Conservation (phyloP, 176 grass and related monocot species). For the Cenchrus fungigraminus region DNA sequence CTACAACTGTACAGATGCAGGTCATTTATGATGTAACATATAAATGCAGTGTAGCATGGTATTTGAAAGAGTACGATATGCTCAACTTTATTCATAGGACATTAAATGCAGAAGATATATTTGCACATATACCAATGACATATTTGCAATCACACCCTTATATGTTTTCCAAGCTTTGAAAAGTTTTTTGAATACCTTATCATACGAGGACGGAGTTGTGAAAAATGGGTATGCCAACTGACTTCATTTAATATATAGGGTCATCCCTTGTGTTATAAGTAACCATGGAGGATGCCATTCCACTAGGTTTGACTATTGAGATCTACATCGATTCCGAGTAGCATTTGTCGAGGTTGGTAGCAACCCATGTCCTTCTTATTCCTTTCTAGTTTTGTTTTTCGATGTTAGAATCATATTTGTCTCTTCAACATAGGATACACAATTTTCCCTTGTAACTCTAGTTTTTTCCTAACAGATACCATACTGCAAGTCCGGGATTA, state of each 20-base stretch:
- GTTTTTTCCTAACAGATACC: background rate
- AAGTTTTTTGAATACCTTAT: background rate
- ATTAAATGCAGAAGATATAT: constrained; percentile 40
- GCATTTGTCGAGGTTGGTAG: constrained; percentile 1
- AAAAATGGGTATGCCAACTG: background rate
- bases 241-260: constrained; percentile 19
- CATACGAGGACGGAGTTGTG: background rate
- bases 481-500: background rate
- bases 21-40: constrained; percentile 12
- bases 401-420: background rate
- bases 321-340: background rate
- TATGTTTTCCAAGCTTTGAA: background rate
- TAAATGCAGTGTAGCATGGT: constrained; percentile 22
- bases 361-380: background rate
- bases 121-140: background rate
- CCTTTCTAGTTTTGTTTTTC: background rate
- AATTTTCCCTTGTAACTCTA: background rate
- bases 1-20: background rate
- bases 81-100: background rate
- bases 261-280: constrained; percentile 28
- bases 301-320: background rate
- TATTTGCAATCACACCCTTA: background rate
- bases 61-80: constrained; percentile 19
- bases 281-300: background rate
- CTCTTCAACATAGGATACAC: background rate